Evolutionary conservation across 2,329 filamentous ascomycete species (phyloP).

Genomic region (Penicillium rolfsii): DNA sequence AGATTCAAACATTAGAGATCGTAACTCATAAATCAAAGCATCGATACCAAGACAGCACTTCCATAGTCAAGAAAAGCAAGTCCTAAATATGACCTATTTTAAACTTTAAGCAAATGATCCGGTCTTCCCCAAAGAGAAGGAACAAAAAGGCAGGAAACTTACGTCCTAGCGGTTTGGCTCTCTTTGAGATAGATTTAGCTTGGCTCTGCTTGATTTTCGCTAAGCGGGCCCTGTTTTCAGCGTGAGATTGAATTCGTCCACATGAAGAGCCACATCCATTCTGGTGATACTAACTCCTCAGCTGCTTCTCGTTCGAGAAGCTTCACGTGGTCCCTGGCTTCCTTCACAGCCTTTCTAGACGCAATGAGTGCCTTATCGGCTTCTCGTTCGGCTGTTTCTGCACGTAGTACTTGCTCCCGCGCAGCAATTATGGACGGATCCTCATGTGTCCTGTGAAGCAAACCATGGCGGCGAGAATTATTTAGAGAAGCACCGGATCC

Average conservation of each 20-base stretch:
- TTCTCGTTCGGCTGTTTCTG: constrained; percentile 66
- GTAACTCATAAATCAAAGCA: neutral
- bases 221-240: constrained; percentile 51
- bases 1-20: neutral
- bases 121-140: neutral
- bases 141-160: constrained; percentile 34
- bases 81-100: neutral
- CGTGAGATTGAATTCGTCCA: neutral
- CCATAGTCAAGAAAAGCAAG: neutral
- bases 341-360: constrained; percentile 61
- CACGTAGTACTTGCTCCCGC: constrained; percentile 63
- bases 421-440: constrained; percentile 67
- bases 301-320: constrained; percentile 66
- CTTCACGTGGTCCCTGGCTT: constrained; percentile 67
- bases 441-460: constrained; percentile 54
- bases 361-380: constrained; percentile 66
- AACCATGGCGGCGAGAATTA: constrained; percentile 32
- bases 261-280: too few species aligned
- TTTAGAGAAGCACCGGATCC: constrained; percentile 31
- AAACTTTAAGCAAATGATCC: neutral
- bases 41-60: neutral
- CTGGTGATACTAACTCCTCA: constrained; percentile 53
- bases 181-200: constrained; percentile 67
- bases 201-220: constrained; percentile 71
- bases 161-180: constrained; percentile 71